Base-by-base conservation (phyloP, 805 yeast species). In the Candida pini region DNA sequence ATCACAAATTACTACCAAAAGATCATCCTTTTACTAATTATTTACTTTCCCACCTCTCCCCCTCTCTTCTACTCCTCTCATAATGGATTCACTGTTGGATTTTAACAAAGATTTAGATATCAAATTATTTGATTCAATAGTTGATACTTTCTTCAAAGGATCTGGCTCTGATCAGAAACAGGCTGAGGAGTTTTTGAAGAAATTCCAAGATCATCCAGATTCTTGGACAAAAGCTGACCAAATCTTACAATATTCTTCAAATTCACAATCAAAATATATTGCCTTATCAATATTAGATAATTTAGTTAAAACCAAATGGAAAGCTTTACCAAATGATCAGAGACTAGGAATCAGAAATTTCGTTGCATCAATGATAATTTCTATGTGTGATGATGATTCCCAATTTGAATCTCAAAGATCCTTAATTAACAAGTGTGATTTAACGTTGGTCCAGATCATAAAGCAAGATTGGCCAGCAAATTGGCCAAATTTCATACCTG, bases 401-500 rank as follows among this genome's bases (percentile, higher is more conserved):
- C 68, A 75, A 21, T 87, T 89, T 54, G 71, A 69, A 32, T 62
- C 72, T 27, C 87, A 87, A 54, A 81, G 80, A 52, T 79, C 96
- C 15, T 70, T 92, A 53, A 86, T 92, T 54, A 86, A 83, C 66
- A 92, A 92, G 60, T 88, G 89, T 50, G 96, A 92, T 63, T 71
- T 92, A 53, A 90, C 97, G 12, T 68, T 92, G 51, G 98, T 92
- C 24, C 94, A 89, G 54, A 81, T 92, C 34, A 75, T 92, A 53
- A 92, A 92, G 54, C 97, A 92, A 63, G 99, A 92, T 58, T 92
- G 99, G 99, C 99, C 99, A 22, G 86, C 81, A 49, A 84, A 89
- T 58, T 92, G 99, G 99, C 97, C 97, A 14, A 84, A 81, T 51
- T 92, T 92, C 53, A 83, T 92, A 33, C 96, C 96, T 13, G 98